These are phyloP conservation scores for Protoeuglena noctilucae DNA, from an alignment of 139 green algal genomes.

Conservation along the genomic window DNA sequence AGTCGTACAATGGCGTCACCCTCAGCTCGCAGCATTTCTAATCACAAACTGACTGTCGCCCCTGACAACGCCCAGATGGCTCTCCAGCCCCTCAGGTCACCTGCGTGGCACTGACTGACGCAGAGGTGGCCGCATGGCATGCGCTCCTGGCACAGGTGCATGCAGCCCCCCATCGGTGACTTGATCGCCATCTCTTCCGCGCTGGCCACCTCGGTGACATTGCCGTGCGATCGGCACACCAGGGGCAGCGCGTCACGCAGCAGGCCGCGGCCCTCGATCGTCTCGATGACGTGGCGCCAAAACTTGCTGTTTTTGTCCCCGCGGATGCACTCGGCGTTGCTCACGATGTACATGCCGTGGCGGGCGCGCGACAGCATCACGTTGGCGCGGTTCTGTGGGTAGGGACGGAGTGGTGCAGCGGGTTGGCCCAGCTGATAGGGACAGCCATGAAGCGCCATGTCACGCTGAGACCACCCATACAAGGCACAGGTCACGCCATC, in stretches of 20 bases:
- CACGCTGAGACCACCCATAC: too few species aligned
- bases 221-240: conserved; percentile 28
- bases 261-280: conserved; percentile 8
- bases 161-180: conserved; percentile 34
- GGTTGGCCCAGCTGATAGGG: too few species aligned
- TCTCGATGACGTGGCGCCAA: conserved; percentile 27
- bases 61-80: too few species aligned
- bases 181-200: conserved; percentile 16
- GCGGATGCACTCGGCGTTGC: conserved; percentile 31
- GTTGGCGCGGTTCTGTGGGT: conserved; percentile 61
- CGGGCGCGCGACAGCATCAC: conserved; percentile 55
- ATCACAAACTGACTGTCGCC: too few species aligned
- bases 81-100: too few species aligned
- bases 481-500: too few species aligned
- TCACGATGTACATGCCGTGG: conserved; percentile 55
- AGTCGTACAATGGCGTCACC: too few species aligned
- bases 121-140: conserved; percentile 41
- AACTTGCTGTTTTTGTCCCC: conserved; percentile 15
- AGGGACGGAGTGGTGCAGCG: too few species aligned
- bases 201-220: conserved; percentile 12
- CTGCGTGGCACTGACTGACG: too few species aligned
- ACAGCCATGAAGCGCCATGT: too few species aligned
- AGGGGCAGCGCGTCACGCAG: conserved; percentile 22
- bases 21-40: too few species aligned
- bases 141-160: conserved; percentile 17